Percentiles rank a stretch among this genome's conserved stretches.
Evolutionary conservation across 2,329 filamentous ascomycete genomes (phyloP).

Genomic region (Nemania sp.): DNA sequence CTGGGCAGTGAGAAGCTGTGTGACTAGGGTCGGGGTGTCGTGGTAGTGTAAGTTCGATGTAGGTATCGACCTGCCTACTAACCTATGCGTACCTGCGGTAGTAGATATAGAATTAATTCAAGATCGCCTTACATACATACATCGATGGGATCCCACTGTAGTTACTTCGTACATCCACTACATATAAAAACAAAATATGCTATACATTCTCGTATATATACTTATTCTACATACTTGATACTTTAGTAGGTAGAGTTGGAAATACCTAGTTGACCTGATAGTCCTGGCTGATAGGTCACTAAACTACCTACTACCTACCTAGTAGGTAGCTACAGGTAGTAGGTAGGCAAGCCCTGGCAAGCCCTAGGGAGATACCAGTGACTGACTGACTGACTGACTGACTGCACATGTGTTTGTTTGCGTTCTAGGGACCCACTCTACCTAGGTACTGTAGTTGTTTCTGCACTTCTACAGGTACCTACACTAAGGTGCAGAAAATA

Average conservation of each 20-base stretch:
- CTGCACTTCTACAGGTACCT: no score
- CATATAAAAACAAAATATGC: no score
- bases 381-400: no score
- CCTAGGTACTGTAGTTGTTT: not conserved
- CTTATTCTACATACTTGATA: not conserved
- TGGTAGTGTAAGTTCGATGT: constrained; percentile 1
- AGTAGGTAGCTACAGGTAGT: no score
- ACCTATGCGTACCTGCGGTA: not conserved
- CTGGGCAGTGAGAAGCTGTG: constrained; percentile 47
- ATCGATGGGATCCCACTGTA: not conserved
- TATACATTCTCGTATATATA: no score
- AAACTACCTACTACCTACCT: no score
- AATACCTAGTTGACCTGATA: constrained; percentile 15
- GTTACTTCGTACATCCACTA: no score
- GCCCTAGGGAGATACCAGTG: no score
- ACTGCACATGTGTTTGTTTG: no score
- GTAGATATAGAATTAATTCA: not conserved
- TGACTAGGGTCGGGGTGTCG: constrained; percentile 40
- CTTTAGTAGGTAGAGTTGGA: constrained; percentile 6
- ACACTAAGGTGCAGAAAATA: constrained; percentile 35
- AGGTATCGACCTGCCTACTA: not conserved
- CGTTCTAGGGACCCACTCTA: constrained; percentile 6
- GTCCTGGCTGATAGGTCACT: constrained; percentile 14
- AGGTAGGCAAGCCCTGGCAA: constrained; percentile 8
- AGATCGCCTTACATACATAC: not conserved